Conservation (phyloP, 2,329 filamentous ascomycete species). For the Fusarium circinatum region DNA sequence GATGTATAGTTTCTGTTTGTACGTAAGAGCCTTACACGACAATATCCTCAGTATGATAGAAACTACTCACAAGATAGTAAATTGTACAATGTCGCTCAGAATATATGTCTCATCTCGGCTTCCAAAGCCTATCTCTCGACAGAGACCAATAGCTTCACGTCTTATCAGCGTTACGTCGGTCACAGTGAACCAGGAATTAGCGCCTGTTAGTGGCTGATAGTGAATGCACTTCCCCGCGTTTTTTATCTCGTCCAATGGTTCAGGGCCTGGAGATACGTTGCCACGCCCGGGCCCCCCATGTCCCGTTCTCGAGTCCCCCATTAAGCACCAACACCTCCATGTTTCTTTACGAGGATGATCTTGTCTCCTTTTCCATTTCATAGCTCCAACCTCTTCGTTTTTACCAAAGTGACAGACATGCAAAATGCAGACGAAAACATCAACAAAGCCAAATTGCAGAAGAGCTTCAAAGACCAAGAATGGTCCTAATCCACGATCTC, state of each 20-base stretch:
- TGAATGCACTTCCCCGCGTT: constrained; percentile 38
- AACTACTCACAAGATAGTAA: not conserved
- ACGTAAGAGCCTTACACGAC: not conserved
- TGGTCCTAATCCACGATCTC: constrained; percentile 39
- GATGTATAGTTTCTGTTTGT: not conserved
- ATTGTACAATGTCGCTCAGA: not conserved
- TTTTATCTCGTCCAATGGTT: constrained; percentile 30
- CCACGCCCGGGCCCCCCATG: constrained; percentile 11
- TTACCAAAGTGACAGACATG: not conserved
- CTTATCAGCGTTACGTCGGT: constrained; percentile 29
- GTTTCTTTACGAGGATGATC: constrained; percentile 1
- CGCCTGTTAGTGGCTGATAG: constrained; percentile 33
- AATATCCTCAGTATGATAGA: not conserved
- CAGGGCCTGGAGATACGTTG: constrained; percentile 15
- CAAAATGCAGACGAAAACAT: constrained; percentile 22
- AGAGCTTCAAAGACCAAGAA: constrained; percentile 24
- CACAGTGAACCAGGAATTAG: not conserved
- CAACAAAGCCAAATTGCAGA: constrained; percentile 20
- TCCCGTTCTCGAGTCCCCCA: not conserved
- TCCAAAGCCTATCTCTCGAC: constrained; percentile 8
- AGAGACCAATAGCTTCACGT: not conserved
- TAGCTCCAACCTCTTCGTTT: not conserved
- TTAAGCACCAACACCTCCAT: not conserved
- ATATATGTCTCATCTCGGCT: not conserved
- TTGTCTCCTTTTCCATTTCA: constrained; percentile 2